phyloP scores from a whole-genome alignment of 2,329 filamentous ascomycete species.

The Neoscytalidium dimidiatum region DNA sequence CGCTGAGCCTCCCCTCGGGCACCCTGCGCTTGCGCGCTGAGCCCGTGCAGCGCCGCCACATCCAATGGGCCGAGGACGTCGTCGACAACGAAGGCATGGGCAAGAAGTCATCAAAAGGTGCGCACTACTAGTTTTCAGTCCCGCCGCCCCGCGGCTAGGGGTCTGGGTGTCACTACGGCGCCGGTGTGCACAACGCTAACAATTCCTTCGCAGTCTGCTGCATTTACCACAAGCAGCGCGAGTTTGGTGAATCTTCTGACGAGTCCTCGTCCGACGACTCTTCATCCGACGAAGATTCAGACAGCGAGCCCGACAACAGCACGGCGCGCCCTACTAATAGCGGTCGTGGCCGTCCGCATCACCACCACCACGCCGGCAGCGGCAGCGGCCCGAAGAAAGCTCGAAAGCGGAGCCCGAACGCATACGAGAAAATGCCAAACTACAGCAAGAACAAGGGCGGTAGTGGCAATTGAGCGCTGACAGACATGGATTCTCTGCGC shows the following conservation, averaged over 20 bases:
- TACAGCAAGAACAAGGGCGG: constrained; percentile 16
- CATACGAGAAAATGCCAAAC: constrained; percentile 75
- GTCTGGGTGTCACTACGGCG: neutral
- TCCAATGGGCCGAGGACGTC: constrained; percentile 91
- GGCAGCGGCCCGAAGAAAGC: constrained; percentile 36
- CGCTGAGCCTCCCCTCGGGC: constrained; percentile 35
- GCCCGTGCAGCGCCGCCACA: constrained; percentile 57
- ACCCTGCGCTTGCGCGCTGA: constrained; percentile 45
- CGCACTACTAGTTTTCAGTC: constrained; percentile 19
- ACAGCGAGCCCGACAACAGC: constrained; percentile 58
- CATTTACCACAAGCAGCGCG: constrained; percentile 87
- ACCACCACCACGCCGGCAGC: constrained; percentile 38
- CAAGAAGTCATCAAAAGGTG: constrained; percentile 92
- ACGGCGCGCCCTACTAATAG: constrained; percentile 42
- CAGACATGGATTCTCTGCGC: too few relatives aligned
- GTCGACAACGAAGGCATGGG: constrained; percentile 95
- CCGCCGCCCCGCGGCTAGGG: neutral
- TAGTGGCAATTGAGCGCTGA: neutral
- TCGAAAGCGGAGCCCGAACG: constrained; percentile 71
- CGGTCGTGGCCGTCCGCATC: constrained; percentile 26
- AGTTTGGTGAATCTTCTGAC: constrained; percentile 60
- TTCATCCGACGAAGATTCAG: constrained; percentile 56
- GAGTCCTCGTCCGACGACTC: constrained; percentile 75
- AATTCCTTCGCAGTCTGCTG: constrained; percentile 75
- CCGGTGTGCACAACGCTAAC: constrained; percentile 21